A percentile compares a stretch with the other conserved stretches of the same genome.
Conservation (phyloP, 2,329 filamentous ascomycete genomes). For the Onygena corvina region DNA sequence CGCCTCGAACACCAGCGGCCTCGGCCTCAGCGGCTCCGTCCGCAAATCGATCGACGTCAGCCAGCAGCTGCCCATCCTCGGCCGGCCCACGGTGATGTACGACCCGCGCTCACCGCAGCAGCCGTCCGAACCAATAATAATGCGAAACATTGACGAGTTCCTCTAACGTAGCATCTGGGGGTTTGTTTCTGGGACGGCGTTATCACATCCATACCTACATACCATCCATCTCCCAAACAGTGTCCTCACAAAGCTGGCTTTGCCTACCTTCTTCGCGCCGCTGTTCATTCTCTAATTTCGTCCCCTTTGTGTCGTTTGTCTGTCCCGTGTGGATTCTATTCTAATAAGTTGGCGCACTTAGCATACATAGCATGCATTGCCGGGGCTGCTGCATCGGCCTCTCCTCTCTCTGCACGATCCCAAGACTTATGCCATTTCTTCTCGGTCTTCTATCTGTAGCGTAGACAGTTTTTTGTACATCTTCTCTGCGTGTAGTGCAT, state of each 20-base stretch:
- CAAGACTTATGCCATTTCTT: constrained; percentile 4
- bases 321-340: constrained; percentile 3
- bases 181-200: no score
- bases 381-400: background rate
- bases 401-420: background rate
- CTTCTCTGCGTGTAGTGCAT: constrained; percentile 3
- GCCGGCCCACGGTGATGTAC: constrained; percentile 13
- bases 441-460: background rate
- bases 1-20: constrained; percentile 15
- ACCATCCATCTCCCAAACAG: no score
- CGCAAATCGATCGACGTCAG: background rate
- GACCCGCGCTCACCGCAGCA: constrained; percentile 34
- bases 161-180: constrained; percentile 25
- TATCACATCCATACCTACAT: no score
- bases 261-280: no score
- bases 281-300: constrained; percentile 3
- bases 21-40: constrained; percentile 14
- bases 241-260: constrained; percentile 1
- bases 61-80: constrained; percentile 4
- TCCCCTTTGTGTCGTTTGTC: constrained; percentile 5
- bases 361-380: constrained; percentile 5
- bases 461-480: background rate
- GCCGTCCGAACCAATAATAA: constrained; percentile 30
- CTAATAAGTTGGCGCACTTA: background rate
- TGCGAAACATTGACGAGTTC: constrained; percentile 37